Base-by-base conservation (phyloP, 73 alveolate species). In the Paramecium sexaurelia region DNA sequence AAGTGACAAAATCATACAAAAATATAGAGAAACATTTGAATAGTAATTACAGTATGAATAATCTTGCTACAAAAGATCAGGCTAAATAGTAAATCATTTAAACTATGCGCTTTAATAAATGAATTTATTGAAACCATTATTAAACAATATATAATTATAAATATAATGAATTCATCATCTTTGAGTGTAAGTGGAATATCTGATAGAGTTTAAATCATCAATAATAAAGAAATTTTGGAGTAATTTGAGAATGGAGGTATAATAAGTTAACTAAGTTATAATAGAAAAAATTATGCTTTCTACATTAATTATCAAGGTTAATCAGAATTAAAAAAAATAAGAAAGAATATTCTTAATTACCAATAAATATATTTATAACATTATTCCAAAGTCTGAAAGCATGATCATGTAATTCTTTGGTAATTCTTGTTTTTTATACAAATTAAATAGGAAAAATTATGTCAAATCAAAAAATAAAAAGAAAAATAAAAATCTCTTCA, bases 231-330 rank as follows among this genome's bases (percentile, higher is more conserved):
- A 35, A 78, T 78, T 3, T 19, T 45, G 9, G 75, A 78, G 29
- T 33, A 78, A 43, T 78, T 78, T 78, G 90, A 78, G 36, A 37
- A 37, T 41, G 90, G 90, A 78, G 90, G 90, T 78, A 78, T 15
- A 0, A 61, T 71, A 19, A 10, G 33, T 4, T 41, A 20, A 35
- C 6, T 33, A n/a, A 11, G 15, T 2, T 11, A 78, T 22, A 78
- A 29, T 78, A 78, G 90, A 78, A 40, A 37, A 43, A 24, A 40
- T 78, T 41, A 19, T 78, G 29, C 40, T 78, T 13, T 78, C 90
- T 24, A 78, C 90, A 7, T 33, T 37, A 15, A 41, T 78, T n/a
- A 78, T 78, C 6, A 78, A 78, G 41, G 90, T 78, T 11, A 78
- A 78, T 78, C 26, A 78, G 55, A 45, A 41, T 43, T 24, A 45